These are phyloP conservation scores for Anthracocystis setariae DNA, from an alignment of 1,284 basidiomycete species.

Conservation along the genomic window DNA sequence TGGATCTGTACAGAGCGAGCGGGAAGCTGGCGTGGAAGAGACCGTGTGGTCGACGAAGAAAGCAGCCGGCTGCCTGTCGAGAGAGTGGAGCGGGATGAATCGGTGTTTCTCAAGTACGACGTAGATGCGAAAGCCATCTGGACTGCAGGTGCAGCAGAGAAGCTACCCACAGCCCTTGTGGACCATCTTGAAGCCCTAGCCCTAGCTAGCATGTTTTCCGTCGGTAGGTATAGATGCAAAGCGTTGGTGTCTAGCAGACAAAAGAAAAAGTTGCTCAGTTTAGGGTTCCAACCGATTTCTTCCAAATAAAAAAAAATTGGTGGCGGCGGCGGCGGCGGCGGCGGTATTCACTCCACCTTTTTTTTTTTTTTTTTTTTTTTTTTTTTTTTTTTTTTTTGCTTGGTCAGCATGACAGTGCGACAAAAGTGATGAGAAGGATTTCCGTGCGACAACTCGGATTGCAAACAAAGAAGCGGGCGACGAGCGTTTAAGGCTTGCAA, in stretches of 20 bases:
- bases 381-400: not conserved
- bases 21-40: constrained; percentile 26
- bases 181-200: constrained; percentile 28
- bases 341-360: constrained; percentile 3
- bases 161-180: constrained; percentile 5
- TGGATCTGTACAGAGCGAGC: constrained; percentile 6
- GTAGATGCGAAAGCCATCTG: constrained; percentile 13
- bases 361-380: not conserved
- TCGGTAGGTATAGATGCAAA: not conserved
- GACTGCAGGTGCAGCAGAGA: constrained; percentile 3
- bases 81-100: not conserved
- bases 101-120: constrained; percentile 2
- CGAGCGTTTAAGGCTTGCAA: not conserved
- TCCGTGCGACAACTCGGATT: constrained; percentile 22
- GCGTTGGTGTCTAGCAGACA: not conserved
- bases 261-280: constrained; percentile 2
- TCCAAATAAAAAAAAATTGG: constrained; percentile 8
- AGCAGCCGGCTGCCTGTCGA: constrained; percentile 8
- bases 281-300: constrained; percentile 6
- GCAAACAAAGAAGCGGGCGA: constrained; percentile 3
- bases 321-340: no score
- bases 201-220: constrained; percentile 21
- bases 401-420: constrained; percentile 17
- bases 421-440: constrained; percentile 1
- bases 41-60: constrained; percentile 9